These are phyloP conservation scores for Phytophthora lateralis DNA, from an alignment of 352 stramenopile species.

Conservation along the genomic window DNA sequence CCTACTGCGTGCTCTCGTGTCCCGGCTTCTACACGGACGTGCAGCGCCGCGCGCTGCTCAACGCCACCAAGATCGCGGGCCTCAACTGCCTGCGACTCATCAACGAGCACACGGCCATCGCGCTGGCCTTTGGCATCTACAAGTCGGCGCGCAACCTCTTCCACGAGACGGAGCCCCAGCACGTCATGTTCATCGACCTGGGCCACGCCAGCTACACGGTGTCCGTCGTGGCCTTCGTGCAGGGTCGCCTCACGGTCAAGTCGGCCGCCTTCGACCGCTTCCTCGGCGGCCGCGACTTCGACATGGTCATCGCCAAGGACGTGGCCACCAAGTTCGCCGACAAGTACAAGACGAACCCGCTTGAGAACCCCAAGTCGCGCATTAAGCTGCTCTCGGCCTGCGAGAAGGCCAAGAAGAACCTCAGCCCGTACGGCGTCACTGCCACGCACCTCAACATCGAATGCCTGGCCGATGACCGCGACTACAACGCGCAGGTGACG, in stretches of 20 bases:
- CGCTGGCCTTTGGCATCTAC: conserved; percentile 96
- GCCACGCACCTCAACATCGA: conserved; percentile 97
- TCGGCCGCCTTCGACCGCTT: conserved; percentile 93
- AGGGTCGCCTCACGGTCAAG: conserved; percentile 96
- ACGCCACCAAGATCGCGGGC: conserved; percentile 93
- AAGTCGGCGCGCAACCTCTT: conserved; percentile 95
- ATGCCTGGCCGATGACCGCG: conserved; percentile 97
- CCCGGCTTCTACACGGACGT: conserved; percentile 98
- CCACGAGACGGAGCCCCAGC: conserved; percentile 91
- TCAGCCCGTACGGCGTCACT: conserved; percentile 96
- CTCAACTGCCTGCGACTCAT: conserved; percentile 97
- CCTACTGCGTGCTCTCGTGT: conserved; percentile 95
- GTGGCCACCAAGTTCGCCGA: conserved; percentile 95
- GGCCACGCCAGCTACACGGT: conserved; percentile 94
- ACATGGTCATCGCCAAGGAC: conserved; percentile 94
- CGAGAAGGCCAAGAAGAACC: conserved; percentile 99
- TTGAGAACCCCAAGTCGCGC: conserved; percentile 92
- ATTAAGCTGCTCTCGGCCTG: conserved; percentile 97
- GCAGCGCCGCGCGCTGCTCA: conserved; percentile 95
- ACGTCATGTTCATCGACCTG: conserved; percentile 99
- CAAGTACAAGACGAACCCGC: conserved; percentile 95
- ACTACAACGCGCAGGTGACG: conserved; percentile 95
- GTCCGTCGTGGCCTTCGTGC: conserved; percentile 93
- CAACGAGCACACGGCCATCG: conserved; percentile 97
- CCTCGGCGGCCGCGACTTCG: conserved; percentile 97